A percentile compares a stretch with the other conserved stretches of the same genome.
Evolutionary conservation across 805 yeast genomes (phyloP).

Genomic region (Candida argentea): DNA sequence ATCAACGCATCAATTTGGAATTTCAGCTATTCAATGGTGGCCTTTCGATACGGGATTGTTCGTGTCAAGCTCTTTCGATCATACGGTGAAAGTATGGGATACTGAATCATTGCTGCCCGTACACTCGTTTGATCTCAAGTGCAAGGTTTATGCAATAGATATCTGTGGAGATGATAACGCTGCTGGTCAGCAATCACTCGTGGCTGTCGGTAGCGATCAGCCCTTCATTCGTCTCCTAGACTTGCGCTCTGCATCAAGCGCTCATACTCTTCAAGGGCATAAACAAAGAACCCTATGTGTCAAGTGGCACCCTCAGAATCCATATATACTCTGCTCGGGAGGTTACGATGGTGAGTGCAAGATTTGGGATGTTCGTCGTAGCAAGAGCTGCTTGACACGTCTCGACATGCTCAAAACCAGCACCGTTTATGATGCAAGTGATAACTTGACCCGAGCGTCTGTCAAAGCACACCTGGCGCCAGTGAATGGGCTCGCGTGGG

Average conservation of each 20-base stretch:
- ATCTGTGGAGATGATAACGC: slow-evolving; percentile 20
- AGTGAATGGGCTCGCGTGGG: slow-evolving; percentile 76
- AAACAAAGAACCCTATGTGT: slow-evolving; percentile 46
- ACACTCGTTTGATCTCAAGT: slow-evolving; percentile 52
- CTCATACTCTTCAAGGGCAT: slow-evolving; percentile 62
- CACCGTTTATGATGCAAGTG: slow-evolving; percentile 8
- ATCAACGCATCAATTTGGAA: slow-evolving; percentile 55
- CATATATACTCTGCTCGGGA: slow-evolving; percentile 63
- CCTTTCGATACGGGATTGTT: slow-evolving; percentile 81
- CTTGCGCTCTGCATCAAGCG: slow-evolving; percentile 58
- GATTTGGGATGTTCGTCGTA: slow-evolving; percentile 77
- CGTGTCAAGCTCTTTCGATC: slow-evolving; percentile 73
- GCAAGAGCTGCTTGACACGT: slow-evolving; percentile 51
- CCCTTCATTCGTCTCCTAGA: slow-evolving; percentile 64
- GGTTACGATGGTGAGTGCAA: slow-evolving; percentile 73
- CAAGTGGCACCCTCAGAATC: slow-evolving; percentile 64
- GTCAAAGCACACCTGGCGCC: slow-evolving; percentile 67
- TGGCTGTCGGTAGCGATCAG: slow-evolving; percentile 66
- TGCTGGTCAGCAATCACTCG: slow-evolving; percentile 31
- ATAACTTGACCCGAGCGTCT: slow-evolving; percentile 20
- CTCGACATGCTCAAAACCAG: slow-evolving; percentile 48
- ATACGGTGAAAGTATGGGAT: slow-evolving; percentile 73
- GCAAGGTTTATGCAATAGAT: slow-evolving; percentile 60
- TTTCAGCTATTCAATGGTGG: slow-evolving; percentile 80
- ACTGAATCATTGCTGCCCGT: slow-evolving; percentile 55